These are phyloP conservation scores for Penicillium rolfsii DNA, from an alignment of 2,329 filamentous ascomycete species.

Conservation along the genomic window DNA sequence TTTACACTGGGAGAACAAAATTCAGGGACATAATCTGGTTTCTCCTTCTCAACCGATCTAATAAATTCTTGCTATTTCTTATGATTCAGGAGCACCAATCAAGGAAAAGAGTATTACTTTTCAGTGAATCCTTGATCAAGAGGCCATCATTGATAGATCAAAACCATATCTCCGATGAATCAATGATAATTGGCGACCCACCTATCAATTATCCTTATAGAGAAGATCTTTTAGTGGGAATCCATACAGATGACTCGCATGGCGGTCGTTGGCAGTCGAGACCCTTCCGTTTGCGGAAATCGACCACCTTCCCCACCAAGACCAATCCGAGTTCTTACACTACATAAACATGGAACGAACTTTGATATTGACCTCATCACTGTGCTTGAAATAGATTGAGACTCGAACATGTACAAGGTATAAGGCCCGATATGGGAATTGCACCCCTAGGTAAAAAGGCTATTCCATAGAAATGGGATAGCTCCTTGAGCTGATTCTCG, in stretches of 20 bases:
- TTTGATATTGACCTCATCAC: constrained; percentile 19
- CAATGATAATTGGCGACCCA: constrained; percentile 9
- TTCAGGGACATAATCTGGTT: neutral
- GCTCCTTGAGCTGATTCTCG: neutral
- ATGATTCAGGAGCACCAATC: neutral
- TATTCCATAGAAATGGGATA: neutral
- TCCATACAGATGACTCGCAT: constrained; percentile 3
- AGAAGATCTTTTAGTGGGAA: constrained; percentile 10
- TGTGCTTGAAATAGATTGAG: neutral
- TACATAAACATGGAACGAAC: constrained; percentile 6
- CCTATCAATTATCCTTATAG: neutral
- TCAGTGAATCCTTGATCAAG: neutral
- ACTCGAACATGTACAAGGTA: neutral
- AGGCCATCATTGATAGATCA: neutral
- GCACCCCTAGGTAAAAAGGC: neutral
- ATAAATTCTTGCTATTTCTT: neutral
- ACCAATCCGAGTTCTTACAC: neutral
- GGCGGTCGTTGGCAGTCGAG: constrained; percentile 8
- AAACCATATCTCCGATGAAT: neutral
- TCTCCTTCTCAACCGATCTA: neutral
- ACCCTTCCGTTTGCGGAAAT: constrained; percentile 14
- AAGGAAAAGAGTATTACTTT: neutral
- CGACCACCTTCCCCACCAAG: constrained; percentile 8
- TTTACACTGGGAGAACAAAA: neutral
- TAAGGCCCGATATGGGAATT: neutral